These are phyloP conservation scores for Syncephalastrum sp. DNA, from an alignment of 371 early-diverging fungal genomes.

Conservation along the genomic window DNA sequence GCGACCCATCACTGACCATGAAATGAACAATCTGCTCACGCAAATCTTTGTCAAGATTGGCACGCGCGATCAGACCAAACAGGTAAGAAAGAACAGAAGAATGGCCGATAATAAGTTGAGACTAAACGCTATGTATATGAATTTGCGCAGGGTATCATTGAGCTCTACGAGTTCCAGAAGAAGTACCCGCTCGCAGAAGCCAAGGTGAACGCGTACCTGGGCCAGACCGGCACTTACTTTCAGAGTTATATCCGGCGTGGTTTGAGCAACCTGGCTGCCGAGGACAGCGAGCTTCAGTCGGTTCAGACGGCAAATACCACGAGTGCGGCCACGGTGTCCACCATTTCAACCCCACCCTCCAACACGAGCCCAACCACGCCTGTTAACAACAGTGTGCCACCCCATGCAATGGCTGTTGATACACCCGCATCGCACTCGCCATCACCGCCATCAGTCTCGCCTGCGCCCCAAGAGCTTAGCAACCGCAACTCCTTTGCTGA, in stretches of 20 bases:
- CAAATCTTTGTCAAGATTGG: constrained; percentile 76
- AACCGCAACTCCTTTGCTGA: neutral
- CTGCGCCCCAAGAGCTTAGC: no score
- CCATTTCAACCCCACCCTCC: neutral
- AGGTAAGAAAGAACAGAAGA: constrained; percentile 29
- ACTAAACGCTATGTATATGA: neutral
- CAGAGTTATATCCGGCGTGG: constrained; percentile 78
- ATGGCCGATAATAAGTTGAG: neutral
- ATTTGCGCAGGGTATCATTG: constrained; percentile 60
- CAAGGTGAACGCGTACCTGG: constrained; percentile 60
- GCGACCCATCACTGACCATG: constrained; percentile 37
- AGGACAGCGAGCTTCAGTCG: constrained; percentile 44
- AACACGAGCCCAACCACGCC: neutral
- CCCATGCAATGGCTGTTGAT: no score
- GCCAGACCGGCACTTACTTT: constrained; percentile 70
- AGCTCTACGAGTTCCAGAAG: constrained; percentile 77
- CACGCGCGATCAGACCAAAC: constrained; percentile 72
- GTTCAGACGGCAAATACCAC: neutral
- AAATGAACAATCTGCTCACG: constrained; percentile 56
- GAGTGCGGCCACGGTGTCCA: neutral
- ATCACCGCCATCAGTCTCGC: no score
- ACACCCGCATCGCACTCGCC: no score
- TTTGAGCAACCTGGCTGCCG: constrained; percentile 60
- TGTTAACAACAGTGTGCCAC: neutral
- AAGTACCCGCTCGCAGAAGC: constrained; percentile 62